These are phyloP conservation scores for Sporothrix brunneoviolacea DNA, from an alignment of 2,329 filamentous ascomycete species.

Conservation along the genomic window DNA sequence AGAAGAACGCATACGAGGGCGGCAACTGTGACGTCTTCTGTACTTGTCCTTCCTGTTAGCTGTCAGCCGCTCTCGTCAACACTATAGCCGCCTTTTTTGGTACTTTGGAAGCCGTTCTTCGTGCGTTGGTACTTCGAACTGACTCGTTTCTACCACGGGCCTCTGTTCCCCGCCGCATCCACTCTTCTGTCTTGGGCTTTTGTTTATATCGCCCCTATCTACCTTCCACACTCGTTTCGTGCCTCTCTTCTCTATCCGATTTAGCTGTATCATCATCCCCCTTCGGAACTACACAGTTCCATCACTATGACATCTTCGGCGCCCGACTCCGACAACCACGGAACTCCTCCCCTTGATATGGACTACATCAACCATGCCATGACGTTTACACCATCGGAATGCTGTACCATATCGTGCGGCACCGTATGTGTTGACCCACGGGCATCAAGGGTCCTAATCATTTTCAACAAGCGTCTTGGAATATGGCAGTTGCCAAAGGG, in stretches of 20 bases:
- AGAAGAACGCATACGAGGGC: too few relatives aligned
- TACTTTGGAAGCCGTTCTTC: too few relatives aligned
- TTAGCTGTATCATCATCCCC: too few relatives aligned
- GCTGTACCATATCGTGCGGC: constrained; percentile 40
- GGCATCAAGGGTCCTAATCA: constrained; percentile 32
- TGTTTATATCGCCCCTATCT: neutral
- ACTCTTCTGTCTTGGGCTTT: neutral
- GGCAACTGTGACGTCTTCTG: too few relatives aligned
- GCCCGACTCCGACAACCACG: neutral
- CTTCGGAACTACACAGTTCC: too few relatives aligned
- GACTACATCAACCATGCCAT: constrained; percentile 27
- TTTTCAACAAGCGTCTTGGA: constrained; percentile 36
- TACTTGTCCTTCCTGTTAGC: too few relatives aligned
- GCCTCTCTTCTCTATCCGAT: too few relatives aligned
- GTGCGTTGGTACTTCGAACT: too few relatives aligned
- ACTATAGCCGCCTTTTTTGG: neutral
- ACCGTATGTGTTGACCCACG: constrained; percentile 37
- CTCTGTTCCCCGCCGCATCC: too few relatives aligned
- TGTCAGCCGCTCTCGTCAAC: too few relatives aligned
- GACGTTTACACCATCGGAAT: constrained; percentile 34
- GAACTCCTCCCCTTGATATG: constrained; percentile 20
- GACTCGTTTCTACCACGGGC: too few relatives aligned
- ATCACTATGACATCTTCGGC: neutral
- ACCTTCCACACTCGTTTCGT: too few relatives aligned
- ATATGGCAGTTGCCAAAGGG: constrained; percentile 44